Base-by-base conservation (phyloP, 2,329 filamentous ascomycete genomes). In the Calonectria pteridis region DNA sequence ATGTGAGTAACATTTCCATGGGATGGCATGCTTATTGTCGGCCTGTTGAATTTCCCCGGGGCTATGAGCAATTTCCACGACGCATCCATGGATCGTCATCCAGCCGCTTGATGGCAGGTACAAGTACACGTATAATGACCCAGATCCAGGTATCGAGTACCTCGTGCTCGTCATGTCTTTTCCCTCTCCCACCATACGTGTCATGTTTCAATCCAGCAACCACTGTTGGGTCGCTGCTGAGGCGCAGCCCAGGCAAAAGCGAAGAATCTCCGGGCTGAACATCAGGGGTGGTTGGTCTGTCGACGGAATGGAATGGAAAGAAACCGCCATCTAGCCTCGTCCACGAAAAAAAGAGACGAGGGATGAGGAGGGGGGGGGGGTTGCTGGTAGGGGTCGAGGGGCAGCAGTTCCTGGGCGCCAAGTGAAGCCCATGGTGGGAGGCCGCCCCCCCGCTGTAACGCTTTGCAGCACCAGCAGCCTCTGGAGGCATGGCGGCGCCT, bases 181-280 rank as follows among this genome's bases (percentile, higher is more conserved):
- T 66, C 33, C 31, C 43, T 62, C 63, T 31, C 29, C 37, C 49
- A 10, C 49, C 50, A 20, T 67, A 67, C 69, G 64, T 67, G 69
- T 65, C 69, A 68, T 67, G 64, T 49, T 49, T 37, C 43, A 31
- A 28, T 53, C 55, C 64, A 33, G 67, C 33, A 37, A 63, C 26
- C 58, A 64, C 49, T 10, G 33, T 40, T 26, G 16, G 31, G 35
- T 37, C 26, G 55, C 64, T 26, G 51, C 43, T 16, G 63, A 67
- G 69, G 69, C 63, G 69, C 69, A 72, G 69, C 23, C 18, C n/a
- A 33, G 28, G 31, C 43, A 72, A 67, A 63, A 28, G 69, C 63
- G 69, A 55, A 64, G 53, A 72, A 72, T 67, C 35, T 64, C 64
- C 46, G 70, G 53, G 35, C 35, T 40, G 55, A 29, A 53, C 40